Base-by-base conservation (phyloP, 148 eudicot genomes). In the Salicornia ramosissima region DNA sequence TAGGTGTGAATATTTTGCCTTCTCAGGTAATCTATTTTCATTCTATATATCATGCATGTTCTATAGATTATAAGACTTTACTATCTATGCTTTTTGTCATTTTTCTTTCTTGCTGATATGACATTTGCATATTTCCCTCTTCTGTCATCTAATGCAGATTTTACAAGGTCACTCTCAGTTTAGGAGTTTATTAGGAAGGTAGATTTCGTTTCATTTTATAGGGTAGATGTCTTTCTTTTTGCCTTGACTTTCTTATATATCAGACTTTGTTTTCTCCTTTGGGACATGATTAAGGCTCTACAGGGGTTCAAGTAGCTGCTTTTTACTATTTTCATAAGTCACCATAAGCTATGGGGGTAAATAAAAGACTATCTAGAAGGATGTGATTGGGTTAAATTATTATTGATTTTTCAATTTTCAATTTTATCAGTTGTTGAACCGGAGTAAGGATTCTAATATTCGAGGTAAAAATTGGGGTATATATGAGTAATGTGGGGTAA, bases 101-200 rank as follows among this genome's bases (percentile, higher is more conserved):
- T 55, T n/a, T 8, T 33, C 63, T n/a, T 8, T 33, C 70, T 70
- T 58, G 18, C 65, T 57, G 40, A 69, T 56, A 34, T 52, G 52
- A 70, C 50, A 31, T 58, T 60, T 30, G 63, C 36, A 51, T 63
- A 71, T 69, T 57, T 43, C 55, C 29, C 33, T 45, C 26, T 30
- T 28, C 46, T 46, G 24, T 65, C 19, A 45, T 67, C 40, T 36
- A 16, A 24, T 67, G 54, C 77, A 86, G 86, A 76, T 86, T 66
- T 77, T 83, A 65, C 86, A 83, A 71, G 89, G 86, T 59, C 83
- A 83, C 77, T 81, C 86, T 40, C 71, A 77, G 65, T 86, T 86
- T 67, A 69, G 74, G 47, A 81, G 71, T 71, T 77, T 86, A 75
- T 67, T 86, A 66, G 68, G 79, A 61, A 83, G 81, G 89, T 86